Evolutionary conservation across 2,329 filamentous ascomycete genomes (phyloP).

Genomic region (Phaeosphaeria sp.): DNA sequence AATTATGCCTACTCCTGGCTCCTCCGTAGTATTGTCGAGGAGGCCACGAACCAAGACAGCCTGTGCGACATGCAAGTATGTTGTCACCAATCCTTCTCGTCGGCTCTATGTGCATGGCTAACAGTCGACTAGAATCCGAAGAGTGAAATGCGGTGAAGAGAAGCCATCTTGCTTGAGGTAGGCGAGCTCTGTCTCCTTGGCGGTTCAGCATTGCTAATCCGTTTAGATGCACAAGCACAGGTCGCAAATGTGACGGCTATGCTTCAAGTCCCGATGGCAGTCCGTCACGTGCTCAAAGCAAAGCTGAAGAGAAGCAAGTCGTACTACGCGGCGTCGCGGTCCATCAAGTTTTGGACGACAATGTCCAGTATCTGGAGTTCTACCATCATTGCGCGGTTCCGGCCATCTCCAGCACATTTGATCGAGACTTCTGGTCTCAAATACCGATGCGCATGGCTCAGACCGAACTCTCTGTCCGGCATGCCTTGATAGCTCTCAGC

Average conservation of each 20-base stretch:
- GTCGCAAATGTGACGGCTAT: constrained; percentile 42
- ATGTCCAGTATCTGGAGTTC: constrained; percentile 43
- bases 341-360: constrained; percentile 19
- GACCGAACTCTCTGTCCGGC: constrained; percentile 51
- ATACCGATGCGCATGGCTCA: constrained; percentile 33
- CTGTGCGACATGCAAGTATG: constrained; percentile 36
- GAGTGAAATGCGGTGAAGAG: constrained; percentile 32
- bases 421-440: constrained; percentile 51
- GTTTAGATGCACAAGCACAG: constrained; percentile 36
- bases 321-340: constrained; percentile 2
- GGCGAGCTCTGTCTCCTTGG: constrained; percentile 1
- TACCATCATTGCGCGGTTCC: constrained; percentile 50
- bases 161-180: constrained; percentile 23
- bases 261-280: constrained; percentile 1
- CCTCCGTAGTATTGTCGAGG: not conserved
- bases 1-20: not conserved
- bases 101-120: not conserved
- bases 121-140: constrained; percentile 17
- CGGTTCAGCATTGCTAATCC: not conserved
- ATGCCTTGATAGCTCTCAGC: constrained; percentile 53
- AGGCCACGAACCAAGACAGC: constrained; percentile 21
- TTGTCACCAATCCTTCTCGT: not conserved
- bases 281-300: constrained; percentile 11
- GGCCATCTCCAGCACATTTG: constrained; percentile 44
- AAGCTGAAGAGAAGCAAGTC: constrained; percentile 33